Conservation (phyloP, 2,329 filamentous ascomycete species). For the Aspergillus pseudoglaucus region DNA sequence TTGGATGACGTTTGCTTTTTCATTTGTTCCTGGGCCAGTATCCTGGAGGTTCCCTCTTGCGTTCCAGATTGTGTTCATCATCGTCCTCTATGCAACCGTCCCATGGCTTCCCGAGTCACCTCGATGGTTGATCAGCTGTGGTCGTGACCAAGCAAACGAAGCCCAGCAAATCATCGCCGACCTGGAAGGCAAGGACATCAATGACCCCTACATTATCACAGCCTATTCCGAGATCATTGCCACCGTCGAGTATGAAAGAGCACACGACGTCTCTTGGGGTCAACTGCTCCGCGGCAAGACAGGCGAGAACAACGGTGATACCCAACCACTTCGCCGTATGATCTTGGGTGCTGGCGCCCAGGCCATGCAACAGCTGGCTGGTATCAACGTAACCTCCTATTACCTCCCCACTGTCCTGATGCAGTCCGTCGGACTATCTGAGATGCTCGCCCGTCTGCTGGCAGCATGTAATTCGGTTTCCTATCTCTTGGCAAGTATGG, state of each 20-base stretch:
- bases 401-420: slow-evolving; percentile 40
- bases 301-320: slow-evolving; percentile 11
- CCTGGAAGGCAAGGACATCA: slow-evolving; percentile 13
- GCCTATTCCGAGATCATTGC: slow-evolving; percentile 41
- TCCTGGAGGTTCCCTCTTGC: slow-evolving; percentile 29
- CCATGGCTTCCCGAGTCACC: slow-evolving; percentile 33
- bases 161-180: slow-evolving; percentile 40
- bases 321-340: slow-evolving; percentile 38
- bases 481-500: slow-evolving; percentile 40
- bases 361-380: slow-evolving; percentile 30
- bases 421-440: slow-evolving; percentile 32
- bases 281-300: slow-evolving; percentile 43
- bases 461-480: slow-evolving; percentile 43
- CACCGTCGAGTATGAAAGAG: slow-evolving; percentile 44
- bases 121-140: slow-evolving; percentile 18
- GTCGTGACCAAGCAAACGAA: slow-evolving; percentile 18
- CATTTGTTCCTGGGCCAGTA: slow-evolving; percentile 29
- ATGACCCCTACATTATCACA: slow-evolving; percentile 40
- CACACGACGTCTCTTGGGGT: slow-evolving; percentile 45
- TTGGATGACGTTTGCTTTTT: slow-evolving; percentile 39
- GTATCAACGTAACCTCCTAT: slow-evolving; percentile 34
- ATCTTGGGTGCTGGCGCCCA: slow-evolving; percentile 41
- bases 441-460: slow-evolving; percentile 36
- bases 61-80: slow-evolving; percentile 25
- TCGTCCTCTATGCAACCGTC: slow-evolving; percentile 19